Conservation (phyloP, 768 basidiomycete species). For the Favolaschia claudopus region DNA sequence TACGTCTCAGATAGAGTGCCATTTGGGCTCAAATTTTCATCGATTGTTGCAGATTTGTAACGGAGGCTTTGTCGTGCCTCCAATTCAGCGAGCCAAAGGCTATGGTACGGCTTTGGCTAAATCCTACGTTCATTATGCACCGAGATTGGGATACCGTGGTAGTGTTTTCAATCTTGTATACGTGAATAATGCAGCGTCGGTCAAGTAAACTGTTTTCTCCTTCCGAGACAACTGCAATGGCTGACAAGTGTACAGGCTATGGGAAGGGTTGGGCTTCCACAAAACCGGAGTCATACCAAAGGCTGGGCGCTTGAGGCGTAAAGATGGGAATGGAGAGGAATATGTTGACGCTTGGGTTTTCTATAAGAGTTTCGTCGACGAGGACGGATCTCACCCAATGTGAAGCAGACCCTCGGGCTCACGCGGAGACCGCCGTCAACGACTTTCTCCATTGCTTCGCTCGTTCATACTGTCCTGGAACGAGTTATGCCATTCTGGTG, state of each 20-base stretch:
- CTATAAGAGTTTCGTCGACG: conserved; percentile 75
- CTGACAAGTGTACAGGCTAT: conserved; percentile 58
- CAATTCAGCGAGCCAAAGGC: conserved; percentile 64
- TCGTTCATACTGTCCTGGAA: not conserved
- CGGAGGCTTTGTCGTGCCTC: conserved; percentile 85
- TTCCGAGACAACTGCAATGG: not conserved
- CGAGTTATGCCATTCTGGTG: not conserved
- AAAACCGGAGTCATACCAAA: conserved; percentile 80
- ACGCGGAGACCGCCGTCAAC: too few relatives aligned
- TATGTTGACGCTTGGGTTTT: conserved; percentile 89
- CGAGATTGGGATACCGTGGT: conserved; percentile 75
- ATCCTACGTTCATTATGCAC: conserved; percentile 84
- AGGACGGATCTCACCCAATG: conserved; percentile 15
- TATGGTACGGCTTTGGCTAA: conserved; percentile 77
- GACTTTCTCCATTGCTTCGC: too few relatives aligned
- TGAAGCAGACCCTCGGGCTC: not conserved
- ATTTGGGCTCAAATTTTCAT: not conserved
- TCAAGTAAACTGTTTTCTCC: conserved; percentile 55
- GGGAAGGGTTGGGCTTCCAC: conserved; percentile 84
- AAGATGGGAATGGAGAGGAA: conserved; percentile 80
- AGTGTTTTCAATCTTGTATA: conserved; percentile 94
- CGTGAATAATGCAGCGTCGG: conserved; percentile 79
- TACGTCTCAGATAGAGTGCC: conserved; percentile 48
- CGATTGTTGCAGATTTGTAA: conserved; percentile 79
- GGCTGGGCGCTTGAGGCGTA: conserved; percentile 73